Evolutionary conservation across 129 eudicot genomes (phyloP).

Genomic region (Escallonia herrerae): DNA sequence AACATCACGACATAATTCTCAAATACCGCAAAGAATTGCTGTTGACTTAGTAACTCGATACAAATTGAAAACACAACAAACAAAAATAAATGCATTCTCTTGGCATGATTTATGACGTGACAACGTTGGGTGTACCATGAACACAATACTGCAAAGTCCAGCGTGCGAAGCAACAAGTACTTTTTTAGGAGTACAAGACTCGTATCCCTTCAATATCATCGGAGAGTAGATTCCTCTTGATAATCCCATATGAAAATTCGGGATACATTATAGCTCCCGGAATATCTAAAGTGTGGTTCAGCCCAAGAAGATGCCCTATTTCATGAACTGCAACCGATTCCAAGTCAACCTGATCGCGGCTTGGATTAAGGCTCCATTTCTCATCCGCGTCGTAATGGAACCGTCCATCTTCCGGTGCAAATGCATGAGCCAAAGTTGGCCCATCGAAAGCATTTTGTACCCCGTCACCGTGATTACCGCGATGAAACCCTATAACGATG

Average conservation of each 20-base stretch:
- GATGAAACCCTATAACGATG: slow-evolving; percentile 6
- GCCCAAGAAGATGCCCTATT: slow-evolving; percentile 28
- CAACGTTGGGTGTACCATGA: too few relatives aligned
- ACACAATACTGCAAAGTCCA: too few relatives aligned
- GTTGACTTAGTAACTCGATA: too few relatives aligned
- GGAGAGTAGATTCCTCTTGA: background rate
- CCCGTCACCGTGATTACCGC: slow-evolving; percentile 22
- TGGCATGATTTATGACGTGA: too few relatives aligned
- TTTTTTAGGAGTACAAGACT: background rate
- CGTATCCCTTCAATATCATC: background rate
- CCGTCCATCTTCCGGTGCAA: slow-evolving; percentile 15
- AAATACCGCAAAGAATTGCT: too few relatives aligned
- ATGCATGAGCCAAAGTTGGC: slow-evolving; percentile 18
- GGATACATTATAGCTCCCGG: slow-evolving; percentile 22
- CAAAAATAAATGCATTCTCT: too few relatives aligned
- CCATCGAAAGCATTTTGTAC: slow-evolving; percentile 8
- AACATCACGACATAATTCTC: too few relatives aligned
- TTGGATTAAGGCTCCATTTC: slow-evolving; percentile 1
- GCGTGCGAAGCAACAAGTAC: too few relatives aligned
- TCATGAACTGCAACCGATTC: slow-evolving; percentile 24
- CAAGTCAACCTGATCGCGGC: background rate
- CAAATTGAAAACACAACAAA: too few relatives aligned
- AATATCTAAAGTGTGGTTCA: slow-evolving; percentile 11
- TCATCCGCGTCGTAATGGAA: slow-evolving; percentile 21
- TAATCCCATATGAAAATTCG: background rate